These are phyloP conservation scores for Gentiana straminea DNA, from an alignment of 257 asterid genomes.

Conservation along the genomic window DNA sequence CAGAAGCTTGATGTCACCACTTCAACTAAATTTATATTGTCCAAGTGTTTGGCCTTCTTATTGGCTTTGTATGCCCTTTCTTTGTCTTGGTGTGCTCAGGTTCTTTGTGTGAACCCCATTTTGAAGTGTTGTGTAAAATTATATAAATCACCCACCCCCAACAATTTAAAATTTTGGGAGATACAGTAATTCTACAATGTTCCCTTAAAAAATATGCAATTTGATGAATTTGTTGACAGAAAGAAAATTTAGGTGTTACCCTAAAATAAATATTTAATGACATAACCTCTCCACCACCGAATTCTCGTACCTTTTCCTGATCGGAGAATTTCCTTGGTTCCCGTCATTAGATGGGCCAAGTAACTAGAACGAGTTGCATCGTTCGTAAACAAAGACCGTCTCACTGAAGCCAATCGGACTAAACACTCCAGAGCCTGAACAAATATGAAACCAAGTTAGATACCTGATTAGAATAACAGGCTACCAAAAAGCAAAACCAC, in stretches of 20 bases:
- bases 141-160: too few relatives aligned
- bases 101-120: too few relatives aligned
- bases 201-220: background rate
- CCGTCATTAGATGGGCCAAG: constrained; percentile 87
- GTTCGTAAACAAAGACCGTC: constrained; percentile 88
- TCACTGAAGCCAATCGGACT: constrained; percentile 84
- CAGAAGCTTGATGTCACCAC: too few relatives aligned
- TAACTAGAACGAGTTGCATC: constrained; percentile 81
- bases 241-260: background rate
- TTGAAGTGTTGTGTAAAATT: too few relatives aligned
- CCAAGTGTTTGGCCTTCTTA: too few relatives aligned
- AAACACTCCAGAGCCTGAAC: constrained; percentile 88
- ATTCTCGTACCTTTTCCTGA: constrained; percentile 72
- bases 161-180: too few relatives aligned
- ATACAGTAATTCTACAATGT: too few relatives aligned
- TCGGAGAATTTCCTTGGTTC: constrained; percentile 82
- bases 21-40: too few relatives aligned
- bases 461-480: background rate
- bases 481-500: background rate
- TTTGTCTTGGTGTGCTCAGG: too few relatives aligned
- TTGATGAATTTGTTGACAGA: background rate
- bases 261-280: too few relatives aligned
- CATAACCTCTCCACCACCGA: too few relatives aligned
- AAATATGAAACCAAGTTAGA: background rate
- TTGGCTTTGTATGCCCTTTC: too few relatives aligned